Evolutionary conservation across 2,329 filamentous ascomycete species (phyloP).

Genomic region (Harringtonia aguacate): DNA sequence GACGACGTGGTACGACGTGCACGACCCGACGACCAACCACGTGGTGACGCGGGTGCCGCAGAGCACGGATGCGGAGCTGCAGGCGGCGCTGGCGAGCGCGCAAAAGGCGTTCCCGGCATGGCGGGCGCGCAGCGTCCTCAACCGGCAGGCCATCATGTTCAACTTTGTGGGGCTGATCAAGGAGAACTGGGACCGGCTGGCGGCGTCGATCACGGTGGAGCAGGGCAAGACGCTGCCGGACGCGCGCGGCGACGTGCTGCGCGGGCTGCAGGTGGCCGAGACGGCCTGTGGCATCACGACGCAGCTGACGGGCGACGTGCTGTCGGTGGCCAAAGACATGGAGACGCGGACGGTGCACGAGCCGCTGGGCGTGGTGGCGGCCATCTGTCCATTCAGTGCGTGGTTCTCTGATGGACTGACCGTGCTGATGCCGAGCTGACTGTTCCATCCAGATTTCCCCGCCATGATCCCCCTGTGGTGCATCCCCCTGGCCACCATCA

Average conservation of each 20-base stretch:
- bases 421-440: no score
- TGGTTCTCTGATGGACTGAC: no score
- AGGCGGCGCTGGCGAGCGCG: conserved; percentile 65
- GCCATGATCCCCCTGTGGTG: conserved; percentile 87
- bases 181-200: conserved; percentile 75
- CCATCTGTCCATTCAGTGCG: conserved; percentile 78
- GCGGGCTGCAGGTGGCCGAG: conserved; percentile 75
- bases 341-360: conserved; percentile 74
- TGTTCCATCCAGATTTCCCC: conserved; percentile 78
- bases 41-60: conserved; percentile 76
- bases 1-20: conserved; percentile 63
- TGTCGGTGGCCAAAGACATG: conserved; percentile 83
- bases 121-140: conserved; percentile 59
- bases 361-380: conserved; percentile 68
- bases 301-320: conserved; percentile 68
- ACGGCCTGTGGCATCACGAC: conserved; percentile 71
- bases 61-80: conserved; percentile 66
- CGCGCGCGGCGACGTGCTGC: conserved; percentile 68
- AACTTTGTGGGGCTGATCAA: conserved; percentile 69
- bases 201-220: conserved; percentile 74
- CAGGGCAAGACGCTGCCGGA: conserved; percentile 83
- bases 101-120: conserved; percentile 65
- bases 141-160: conserved; percentile 78
- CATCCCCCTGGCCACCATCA: conserved; percentile 72
- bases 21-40: conserved; percentile 77